A percentile compares a stretch with the other conserved stretches of the same genome.
phyloP scores from a whole-genome alignment of 225 moss, liverwort and hornwort species.

The Physcomitrium patens region DNA sequence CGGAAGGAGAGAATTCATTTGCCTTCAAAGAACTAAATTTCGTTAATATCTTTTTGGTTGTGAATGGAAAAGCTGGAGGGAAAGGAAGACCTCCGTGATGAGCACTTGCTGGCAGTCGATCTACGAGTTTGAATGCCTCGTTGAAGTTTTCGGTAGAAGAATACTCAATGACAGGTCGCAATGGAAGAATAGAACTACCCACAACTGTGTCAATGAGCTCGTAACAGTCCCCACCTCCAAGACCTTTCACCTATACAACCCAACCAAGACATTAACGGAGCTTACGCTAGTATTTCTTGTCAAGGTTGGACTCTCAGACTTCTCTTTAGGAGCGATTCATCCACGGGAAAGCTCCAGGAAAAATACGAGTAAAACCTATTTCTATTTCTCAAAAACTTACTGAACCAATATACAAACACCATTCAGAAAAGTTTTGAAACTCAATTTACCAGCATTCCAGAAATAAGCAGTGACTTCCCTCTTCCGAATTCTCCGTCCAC shows the following conservation, averaged over 20 bases:
- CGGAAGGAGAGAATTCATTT: slow-evolving; percentile 2
- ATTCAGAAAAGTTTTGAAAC: slow-evolving; percentile 29
- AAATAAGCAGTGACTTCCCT: slow-evolving; percentile 36
- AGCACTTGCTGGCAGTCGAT: slow-evolving; percentile 50
- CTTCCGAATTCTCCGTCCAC: slow-evolving; percentile 35
- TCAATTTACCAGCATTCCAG: slow-evolving; percentile 61
- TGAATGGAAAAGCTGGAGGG: slow-evolving; percentile 21
- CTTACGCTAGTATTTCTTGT: slow-evolving; percentile 19
- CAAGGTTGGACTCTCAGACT: not conserved
- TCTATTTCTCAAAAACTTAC: slow-evolving; percentile 10
- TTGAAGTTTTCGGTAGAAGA: slow-evolving; percentile 36
- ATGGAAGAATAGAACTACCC: slow-evolving; percentile 65
- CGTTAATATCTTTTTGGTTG: not conserved
- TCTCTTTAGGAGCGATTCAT: slow-evolving; percentile 19
- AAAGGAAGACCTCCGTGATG: slow-evolving; percentile 39
- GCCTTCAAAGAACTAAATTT: not conserved
- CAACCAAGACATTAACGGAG: slow-evolving; percentile 22
- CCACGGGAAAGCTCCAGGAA: slow-evolving; percentile 10
- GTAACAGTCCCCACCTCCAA: slow-evolving; percentile 62
- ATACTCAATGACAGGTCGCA: slow-evolving; percentile 48
- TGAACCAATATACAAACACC: slow-evolving; percentile 16
- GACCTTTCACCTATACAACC: slow-evolving; percentile 55
- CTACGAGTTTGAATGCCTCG: slow-evolving; percentile 44
- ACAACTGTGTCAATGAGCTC: slow-evolving; percentile 76
- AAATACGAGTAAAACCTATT: slow-evolving; percentile 20